Evolutionary conservation across 2,329 filamentous ascomycete species (phyloP).

Genomic region (Paraconiothyrium sp.): DNA sequence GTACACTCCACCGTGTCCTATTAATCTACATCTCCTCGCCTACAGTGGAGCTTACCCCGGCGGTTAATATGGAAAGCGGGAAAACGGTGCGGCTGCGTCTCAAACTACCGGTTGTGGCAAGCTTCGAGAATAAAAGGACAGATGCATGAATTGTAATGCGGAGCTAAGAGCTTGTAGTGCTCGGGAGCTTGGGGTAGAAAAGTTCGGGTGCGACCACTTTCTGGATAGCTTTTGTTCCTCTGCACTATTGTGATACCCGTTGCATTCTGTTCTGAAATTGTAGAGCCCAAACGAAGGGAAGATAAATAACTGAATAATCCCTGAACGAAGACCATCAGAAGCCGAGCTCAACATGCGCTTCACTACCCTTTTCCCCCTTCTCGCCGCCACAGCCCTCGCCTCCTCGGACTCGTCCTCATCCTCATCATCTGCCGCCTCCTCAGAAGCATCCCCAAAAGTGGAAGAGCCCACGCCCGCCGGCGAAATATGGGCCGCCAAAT

Average conservation of each 20-base stretch:
- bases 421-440: conserved; percentile 23
- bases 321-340: not conserved
- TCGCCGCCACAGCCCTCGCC: conserved; percentile 33
- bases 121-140: conserved; percentile 28
- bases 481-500: conserved; percentile 43
- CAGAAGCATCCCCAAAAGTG: conserved; percentile 17
- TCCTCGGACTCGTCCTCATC: conserved; percentile 23
- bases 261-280: not conserved
- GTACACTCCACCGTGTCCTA: conserved; percentile 30
- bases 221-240: not conserved
- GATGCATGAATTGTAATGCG: conserved; percentile 11
- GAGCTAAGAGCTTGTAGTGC: conserved; percentile 8
- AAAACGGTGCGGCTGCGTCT: conserved; percentile 26
- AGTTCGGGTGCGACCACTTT: not conserved
- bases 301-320: not conserved
- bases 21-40: conserved; percentile 28
- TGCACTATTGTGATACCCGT: not conserved
- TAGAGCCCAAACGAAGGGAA: not conserved
- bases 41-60: conserved; percentile 21
- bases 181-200: not conserved
- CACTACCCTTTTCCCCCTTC: conserved; percentile 31
- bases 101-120: conserved; percentile 17
- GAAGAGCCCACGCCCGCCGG: conserved; percentile 42
- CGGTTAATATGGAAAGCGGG: conserved; percentile 35
- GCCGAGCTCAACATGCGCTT: conserved; percentile 34